Base-by-base conservation (phyloP, 352 stramenopile genomes). In the Phytopythium delawarense region DNA sequence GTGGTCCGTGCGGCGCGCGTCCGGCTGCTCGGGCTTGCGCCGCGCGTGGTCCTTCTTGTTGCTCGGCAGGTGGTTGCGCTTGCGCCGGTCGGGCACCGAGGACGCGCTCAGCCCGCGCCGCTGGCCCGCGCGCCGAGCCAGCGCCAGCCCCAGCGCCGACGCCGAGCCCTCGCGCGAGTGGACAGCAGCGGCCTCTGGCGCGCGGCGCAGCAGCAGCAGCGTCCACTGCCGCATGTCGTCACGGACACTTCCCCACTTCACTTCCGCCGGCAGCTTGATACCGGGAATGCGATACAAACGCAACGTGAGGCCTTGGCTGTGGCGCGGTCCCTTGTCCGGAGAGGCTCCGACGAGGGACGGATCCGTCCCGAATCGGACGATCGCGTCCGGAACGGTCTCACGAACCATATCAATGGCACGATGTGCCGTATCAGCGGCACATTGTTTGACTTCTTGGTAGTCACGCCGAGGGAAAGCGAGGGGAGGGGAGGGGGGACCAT, bases 31-130 rank as follows among this genome's bases (percentile, higher is more conserved):
- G 54, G 28, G n/a, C 65, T 51, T 45, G 21, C 63, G 30, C 44
- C 49, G 52, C 50, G 37, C 21, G 34, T 23, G 40, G 48, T 62
- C 32, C 35, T 78, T 69, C 64, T 73, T 78, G 69, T 67, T 75
- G 67, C 71, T 73, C 61, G 78, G 76, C 23, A 87, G 74, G 40
- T 89, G 78, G 58, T 78, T 75, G 56, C 75, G 78, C 55, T 80
- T 76, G 48, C 77, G 76, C 51, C 71, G 72, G 28, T 89, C 79
- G 9, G 74, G 65, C 42, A 66, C 66, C 30, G 78, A 79, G 35
- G 74, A 70, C 53, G 69, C 32, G 35, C 55, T 67, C 46, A 79
- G 73, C 7, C 25, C 50, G 57, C 71, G 59, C n/a, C 79, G 69
- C 44, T 68, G 8, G 44, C 52, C 21, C 49, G 49, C 50, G 25